These are phyloP conservation scores for Cystobasidium onofrii DNA, from an alignment of 768 basidiomycete species.

Conservation along the genomic window DNA sequence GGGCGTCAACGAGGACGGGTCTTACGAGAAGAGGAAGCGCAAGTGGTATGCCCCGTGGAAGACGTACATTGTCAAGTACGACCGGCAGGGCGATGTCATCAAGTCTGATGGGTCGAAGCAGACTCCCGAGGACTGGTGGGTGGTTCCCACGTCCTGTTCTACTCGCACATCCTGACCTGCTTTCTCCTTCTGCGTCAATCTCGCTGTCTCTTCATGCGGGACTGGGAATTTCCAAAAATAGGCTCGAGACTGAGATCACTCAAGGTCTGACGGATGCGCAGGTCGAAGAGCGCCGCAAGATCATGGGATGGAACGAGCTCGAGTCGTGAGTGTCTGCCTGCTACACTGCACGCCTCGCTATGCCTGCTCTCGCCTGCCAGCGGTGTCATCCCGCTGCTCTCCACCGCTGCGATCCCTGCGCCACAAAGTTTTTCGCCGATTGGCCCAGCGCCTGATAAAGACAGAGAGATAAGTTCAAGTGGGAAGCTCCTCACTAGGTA, in stretches of 20 bases:
- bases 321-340: constrained; percentile 48
- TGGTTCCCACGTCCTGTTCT: neutral
- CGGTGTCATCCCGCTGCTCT: too few relatives aligned
- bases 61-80: constrained; percentile 43
- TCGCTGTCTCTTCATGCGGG: neutral
- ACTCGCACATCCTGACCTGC: neutral
- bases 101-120: constrained; percentile 6
- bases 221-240: constrained; percentile 39
- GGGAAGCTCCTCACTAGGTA: too few relatives aligned
- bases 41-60: constrained; percentile 53
- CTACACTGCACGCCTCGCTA: too few relatives aligned
- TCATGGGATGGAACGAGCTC: constrained; percentile 50
- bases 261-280: constrained; percentile 48
- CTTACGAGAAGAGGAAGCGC: constrained; percentile 46
- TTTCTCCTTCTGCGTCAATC: neutral
- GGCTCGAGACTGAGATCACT: constrained; percentile 49
- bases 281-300: constrained; percentile 44
- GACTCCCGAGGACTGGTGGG: constrained; percentile 34
- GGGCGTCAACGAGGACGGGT: constrained; percentile 42
- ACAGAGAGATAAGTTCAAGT: too few relatives aligned
- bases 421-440: neutral
- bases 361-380: too few relatives aligned
- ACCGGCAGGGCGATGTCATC: constrained; percentile 44
- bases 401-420: neutral
- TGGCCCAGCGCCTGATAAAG: neutral